Percentiles rank a stretch among this genome's conserved stretches.
Evolutionary conservation across 169 alveolate species (phyloP).

Genomic region (Eimeria nieschulzi): DNA sequence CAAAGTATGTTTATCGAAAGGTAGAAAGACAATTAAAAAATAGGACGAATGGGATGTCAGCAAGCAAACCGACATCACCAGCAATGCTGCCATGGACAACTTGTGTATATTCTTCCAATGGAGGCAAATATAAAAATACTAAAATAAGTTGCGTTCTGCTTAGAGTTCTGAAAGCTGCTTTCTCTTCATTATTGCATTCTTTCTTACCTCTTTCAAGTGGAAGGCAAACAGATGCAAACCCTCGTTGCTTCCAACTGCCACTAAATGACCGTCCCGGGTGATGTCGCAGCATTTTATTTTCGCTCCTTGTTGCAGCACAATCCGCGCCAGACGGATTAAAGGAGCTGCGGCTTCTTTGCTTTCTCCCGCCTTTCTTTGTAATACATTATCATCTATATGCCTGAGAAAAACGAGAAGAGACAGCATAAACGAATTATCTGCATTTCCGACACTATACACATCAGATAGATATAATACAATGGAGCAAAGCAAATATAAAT

Average conservation of each 20-base stretch:
- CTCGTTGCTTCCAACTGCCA: slow-evolving; percentile 60
- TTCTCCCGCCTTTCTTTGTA: not conserved
- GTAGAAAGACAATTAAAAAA: not conserved
- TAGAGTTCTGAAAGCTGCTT: not conserved
- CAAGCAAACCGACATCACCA: not conserved
- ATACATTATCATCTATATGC: slow-evolving; percentile 22
- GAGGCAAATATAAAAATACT: not conserved
- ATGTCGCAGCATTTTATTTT: slow-evolving; percentile 52
- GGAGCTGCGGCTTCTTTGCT: slow-evolving; percentile 8
- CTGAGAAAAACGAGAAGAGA: not conserved
- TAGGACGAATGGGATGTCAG: not conserved
- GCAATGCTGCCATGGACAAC: not conserved
- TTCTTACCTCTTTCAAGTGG: slow-evolving; percentile 52
- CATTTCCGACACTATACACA: too few species aligned
- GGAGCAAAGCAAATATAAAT: too few species aligned
- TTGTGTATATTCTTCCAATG: too few species aligned
- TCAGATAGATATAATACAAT: too few species aligned
- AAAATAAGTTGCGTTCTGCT: not conserved
- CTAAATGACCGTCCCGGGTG: slow-evolving; percentile 47
- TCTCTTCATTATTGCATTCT: not conserved
- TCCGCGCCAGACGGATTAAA: slow-evolving; percentile 32
- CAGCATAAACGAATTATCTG: not conserved
- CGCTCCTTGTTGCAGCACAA: slow-evolving; percentile 4
- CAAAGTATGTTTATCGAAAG: not conserved
- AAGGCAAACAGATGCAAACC: slow-evolving; percentile 67